Evolutionary conservation across 768 basidiomycete species (phyloP), one percentile per base, ranked within the genome.

Genomic region (Phylloporus sp.): DNA sequence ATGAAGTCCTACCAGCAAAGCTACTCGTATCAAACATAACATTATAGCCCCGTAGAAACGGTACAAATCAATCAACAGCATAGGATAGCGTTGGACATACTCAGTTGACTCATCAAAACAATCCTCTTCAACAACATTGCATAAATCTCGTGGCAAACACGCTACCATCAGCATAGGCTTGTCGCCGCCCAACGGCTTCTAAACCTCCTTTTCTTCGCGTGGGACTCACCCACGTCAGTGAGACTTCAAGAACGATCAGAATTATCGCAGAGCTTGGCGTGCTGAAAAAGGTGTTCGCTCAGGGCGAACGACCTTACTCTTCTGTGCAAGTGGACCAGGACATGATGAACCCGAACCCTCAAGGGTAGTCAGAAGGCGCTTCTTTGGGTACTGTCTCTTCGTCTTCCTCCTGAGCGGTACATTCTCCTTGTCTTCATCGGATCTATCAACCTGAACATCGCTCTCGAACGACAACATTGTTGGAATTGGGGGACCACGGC

Each of bases 401-500:
- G 73, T 49, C 59, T 67, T 79, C 59, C 74, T 70, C 43, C 73
- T 75, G 5, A 80, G 80, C 8, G 72, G 65, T 15, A 80, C 44
- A 52, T 87, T 87, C 69, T 87, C 85, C 59, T 87, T 86, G 24
- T 81, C 82, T 41, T 63, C 70, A 2, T 72, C 69, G 24, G 62
- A 53, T 43, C 58, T 61, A 39, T 50, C 50, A 12, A 36, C 52
- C 47, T 28, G 44, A 29, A 26, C 22, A 22, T 35, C 44, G 27
- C 35, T 26, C 27, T 40, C 51, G n/a, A 51, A 46, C 23, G 46
- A 27, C 3, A 47, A 41, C 13, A 24, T 44, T 31, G 52, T 32
- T 23, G 34, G 26, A 35, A 36, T 15, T 2, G 46, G 47, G 18
- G 57, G 46, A 34, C 16, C 53, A 22, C 53, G 50, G 39, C 45